Conservation (phyloP, 2,329 filamentous ascomycete genomes). For the Chrysoporthe austroafricana region DNA sequence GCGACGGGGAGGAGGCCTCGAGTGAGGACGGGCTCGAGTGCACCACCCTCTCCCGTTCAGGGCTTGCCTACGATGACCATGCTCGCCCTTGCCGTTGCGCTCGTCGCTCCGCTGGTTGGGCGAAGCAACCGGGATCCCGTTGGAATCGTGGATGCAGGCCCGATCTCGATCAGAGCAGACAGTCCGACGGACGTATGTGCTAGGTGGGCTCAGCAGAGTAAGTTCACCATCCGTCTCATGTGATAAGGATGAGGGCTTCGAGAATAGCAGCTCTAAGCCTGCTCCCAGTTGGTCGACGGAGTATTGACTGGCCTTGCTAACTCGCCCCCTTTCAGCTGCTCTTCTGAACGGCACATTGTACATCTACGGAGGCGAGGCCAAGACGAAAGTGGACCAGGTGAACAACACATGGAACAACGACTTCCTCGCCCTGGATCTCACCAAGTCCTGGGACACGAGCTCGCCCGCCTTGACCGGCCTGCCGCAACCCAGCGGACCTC, state of each 20-base stretch:
- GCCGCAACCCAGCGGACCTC: conserved; percentile 57
- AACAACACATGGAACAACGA: conserved; percentile 75
- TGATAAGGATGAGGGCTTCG: background rate
- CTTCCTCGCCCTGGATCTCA: conserved; percentile 73
- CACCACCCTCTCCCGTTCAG: conserved; percentile 46
- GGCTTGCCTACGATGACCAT: conserved; percentile 51
- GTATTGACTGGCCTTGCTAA: background rate
- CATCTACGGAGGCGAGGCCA: conserved; percentile 74
- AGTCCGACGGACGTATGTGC: conserved; percentile 63
- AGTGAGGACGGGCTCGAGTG: conserved; percentile 48
- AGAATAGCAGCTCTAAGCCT: background rate
- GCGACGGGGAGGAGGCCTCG: conserved; percentile 45
- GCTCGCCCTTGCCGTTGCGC: conserved; percentile 53
- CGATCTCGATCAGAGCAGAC: conserved; percentile 47
- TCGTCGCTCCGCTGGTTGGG: conserved; percentile 53
- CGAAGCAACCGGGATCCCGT: conserved; percentile 47
- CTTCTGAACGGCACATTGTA: conserved; percentile 76
- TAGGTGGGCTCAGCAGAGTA: conserved; percentile 68
- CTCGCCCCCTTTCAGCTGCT: conserved; percentile 49
- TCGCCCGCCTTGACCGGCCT: conserved; percentile 67
- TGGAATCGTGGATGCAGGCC: conserved; percentile 52
- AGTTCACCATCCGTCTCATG: conserved; percentile 29
- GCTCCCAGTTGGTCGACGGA: background rate
- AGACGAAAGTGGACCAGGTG: conserved; percentile 58
- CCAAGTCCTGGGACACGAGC: conserved; percentile 70